A percentile compares a stretch with the other conserved stretches of the same genome.
phyloP scores from a whole-genome alignment of 805 yeast genomes.

The Starmera caribaea region DNA sequence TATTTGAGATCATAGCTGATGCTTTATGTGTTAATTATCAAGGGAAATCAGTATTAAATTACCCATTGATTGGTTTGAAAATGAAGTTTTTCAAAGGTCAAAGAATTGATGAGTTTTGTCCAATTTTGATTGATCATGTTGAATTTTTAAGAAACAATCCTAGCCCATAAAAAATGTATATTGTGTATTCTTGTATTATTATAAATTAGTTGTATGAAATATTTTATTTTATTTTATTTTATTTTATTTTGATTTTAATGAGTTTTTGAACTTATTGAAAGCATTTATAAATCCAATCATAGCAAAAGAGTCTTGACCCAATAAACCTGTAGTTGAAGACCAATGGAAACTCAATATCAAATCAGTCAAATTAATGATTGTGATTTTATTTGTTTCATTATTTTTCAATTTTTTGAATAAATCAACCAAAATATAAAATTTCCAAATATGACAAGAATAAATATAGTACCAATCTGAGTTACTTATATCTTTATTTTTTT shows the following conservation, averaged over 20 bases:
- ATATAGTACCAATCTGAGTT: slow-evolving; percentile 15
- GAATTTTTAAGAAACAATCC: slow-evolving; percentile 22
- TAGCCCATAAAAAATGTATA: slow-evolving; percentile 6
- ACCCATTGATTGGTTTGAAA: slow-evolving; percentile 17
- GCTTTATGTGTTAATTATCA: slow-evolving; percentile 24
- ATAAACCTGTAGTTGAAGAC: slow-evolving; percentile 10
- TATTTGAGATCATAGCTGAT: slow-evolving; percentile 29
- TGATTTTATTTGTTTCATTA: slow-evolving; percentile 2
- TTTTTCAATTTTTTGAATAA: slow-evolving; percentile 5
- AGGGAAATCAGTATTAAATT: slow-evolving; percentile 14
- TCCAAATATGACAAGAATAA: slow-evolving; percentile 14
- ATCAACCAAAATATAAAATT: slow-evolving; percentile 7
- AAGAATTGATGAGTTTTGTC: slow-evolving; percentile 20
- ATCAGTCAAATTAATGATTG: slow-evolving; percentile 7
- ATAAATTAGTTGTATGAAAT: no score
- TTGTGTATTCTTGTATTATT: no score
- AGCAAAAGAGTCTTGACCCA: slow-evolving; percentile 10
- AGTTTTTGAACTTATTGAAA: slow-evolving; percentile 5
- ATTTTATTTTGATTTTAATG: not conserved
- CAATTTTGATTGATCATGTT: slow-evolving; percentile 24
- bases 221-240: not conserved
- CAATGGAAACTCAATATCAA: slow-evolving; percentile 13
- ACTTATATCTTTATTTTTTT: slow-evolving; percentile 1
- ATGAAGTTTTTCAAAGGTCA: slow-evolving; percentile 20
- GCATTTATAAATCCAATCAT: slow-evolving; percentile 11